Base-by-base conservation (phyloP, 257 asterid species). In the Solanum piurae region DNA sequence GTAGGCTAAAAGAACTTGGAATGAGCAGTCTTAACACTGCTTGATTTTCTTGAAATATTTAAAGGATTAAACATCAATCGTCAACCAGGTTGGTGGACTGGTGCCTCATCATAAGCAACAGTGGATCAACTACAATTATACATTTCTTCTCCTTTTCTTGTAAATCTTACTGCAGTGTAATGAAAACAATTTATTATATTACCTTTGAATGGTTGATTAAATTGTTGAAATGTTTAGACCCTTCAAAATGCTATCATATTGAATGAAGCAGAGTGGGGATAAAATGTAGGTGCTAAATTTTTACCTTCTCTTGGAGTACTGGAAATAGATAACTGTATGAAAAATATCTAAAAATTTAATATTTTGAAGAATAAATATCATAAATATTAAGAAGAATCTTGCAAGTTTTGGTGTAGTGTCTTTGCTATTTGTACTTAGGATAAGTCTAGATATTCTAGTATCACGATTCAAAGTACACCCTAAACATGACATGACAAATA, bases 1-100 rank as follows among this genome's bases (percentile, higher is more conserved):
- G 86, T 31, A 89, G 89, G 75, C 76, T 89, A 44, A 89, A 88
- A 29, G 87, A 36, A 62, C 52, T 86, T 38, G 80, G 87, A 69
- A 85, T 64, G 80, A 69, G n/a, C 62, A 79, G 62, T 79, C 58
- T 10, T 75, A 75, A 75, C 55, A 12, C 83, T 75, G 33, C 5
- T 37, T 75, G 55, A 75, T 76, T 38, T 38, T 42, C 37, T 79
- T 79, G 25, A 77, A 37, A 21, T 14, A 74, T 74, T 37, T 74
- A 11, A 37, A 34, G 27, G 29, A 34, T 37, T 21, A 37, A 37
- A 37, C 83, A 36, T 74, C 9, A 21, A 8, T 72, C 2, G 29
- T 73, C 29, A 73, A 73, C 14, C 29, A 73, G 80, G 44, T 73
- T 34, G 80, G 49, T 20, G 80, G 42, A 33, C 13, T 31, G 44